Evolutionary conservation across 1,284 basidiomycete genomes (phyloP).

Genomic region (Psilocybe mexicana): DNA sequence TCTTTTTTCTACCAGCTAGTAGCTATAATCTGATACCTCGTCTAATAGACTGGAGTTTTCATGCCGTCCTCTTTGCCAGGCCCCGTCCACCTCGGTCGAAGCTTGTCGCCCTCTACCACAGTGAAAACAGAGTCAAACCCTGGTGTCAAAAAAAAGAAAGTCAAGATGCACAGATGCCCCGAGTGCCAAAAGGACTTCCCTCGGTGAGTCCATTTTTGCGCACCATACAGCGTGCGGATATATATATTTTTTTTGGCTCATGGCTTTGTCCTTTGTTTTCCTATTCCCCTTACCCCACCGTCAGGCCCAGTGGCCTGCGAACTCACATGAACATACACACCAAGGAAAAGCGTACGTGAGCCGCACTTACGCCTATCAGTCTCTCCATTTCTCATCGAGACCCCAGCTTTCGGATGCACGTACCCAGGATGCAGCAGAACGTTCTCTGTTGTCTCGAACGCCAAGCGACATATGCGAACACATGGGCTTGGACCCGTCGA

Average conservation of each 20-base stretch:
- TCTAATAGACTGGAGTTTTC: neutral
- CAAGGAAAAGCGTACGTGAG: slow-evolving; percentile 52
- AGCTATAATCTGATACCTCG: too few species aligned
- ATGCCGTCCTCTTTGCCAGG: slow-evolving; percentile 4
- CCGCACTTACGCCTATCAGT: slow-evolving; percentile 22
- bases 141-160: slow-evolving; percentile 42
- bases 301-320: slow-evolving; percentile 59
- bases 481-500: slow-evolving; percentile 38
- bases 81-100: slow-evolving; percentile 1
- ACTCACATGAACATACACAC: slow-evolving; percentile 77
- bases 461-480: slow-evolving; percentile 60
- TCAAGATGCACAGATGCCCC: slow-evolving; percentile 53
- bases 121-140: neutral
- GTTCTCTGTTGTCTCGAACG: slow-evolving; percentile 67
- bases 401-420: slow-evolving; percentile 55
- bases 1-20: too few species aligned
- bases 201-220: slow-evolving; percentile 28
- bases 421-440: slow-evolving; percentile 53
- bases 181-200: slow-evolving; percentile 62
- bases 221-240: too few species aligned
- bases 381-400: slow-evolving; percentile 21
- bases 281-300: neutral
- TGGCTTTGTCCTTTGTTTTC: neutral
- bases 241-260: too few species aligned
- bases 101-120: slow-evolving; percentile 12